Evolutionary conservation across 805 yeast genomes (phyloP), one percentile per base, ranked within the genome.

Genomic region (Candida ponderosae): DNA sequence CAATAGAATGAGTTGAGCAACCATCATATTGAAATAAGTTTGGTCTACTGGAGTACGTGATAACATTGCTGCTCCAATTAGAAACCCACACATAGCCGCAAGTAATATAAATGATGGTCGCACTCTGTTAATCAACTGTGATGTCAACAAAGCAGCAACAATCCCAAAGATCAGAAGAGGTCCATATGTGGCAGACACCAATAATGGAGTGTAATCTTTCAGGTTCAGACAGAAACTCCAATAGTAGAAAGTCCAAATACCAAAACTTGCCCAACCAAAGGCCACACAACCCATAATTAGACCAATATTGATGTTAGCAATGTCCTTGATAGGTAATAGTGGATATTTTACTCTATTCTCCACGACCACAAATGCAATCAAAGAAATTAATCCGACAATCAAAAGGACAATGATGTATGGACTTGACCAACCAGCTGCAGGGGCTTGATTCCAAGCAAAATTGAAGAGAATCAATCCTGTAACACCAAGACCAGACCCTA

Each of bases 261-360:
- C 88, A 59, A 82, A 83, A 16, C 83, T 70, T 2, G 85, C 80
- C 93, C 93, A 83, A 0, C 90, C 90, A 6, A 76, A 58, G 3
- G 74, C 65, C 27, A 80, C 60, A 31, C 74, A 65, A 1, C 58
- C 46, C 31, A 83, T 57, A 2, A 79, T 72, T 40, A 77, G 51
- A 0, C 69, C 63, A 18, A 70, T 65, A 32, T 71, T 66, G 6
- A 56, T 38, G 35, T 63, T 65, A 53, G 79, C 63, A 1, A 70
- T 66, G 2, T 65, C 61, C 9, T 51, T 48, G 14, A 24, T 26
- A 2, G 87, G 88, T 6, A 81, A 47, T 14, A 81, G 53, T 10
- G 87, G 87, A 45, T 66, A 44, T 29, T 51, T 21, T 27, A 46
- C 64, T 15, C 56, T 55, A n/a, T 57, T 42, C 50, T 83, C 89